Percentiles rank a stretch among this genome's conserved stretches.
Evolutionary conservation across 179 eudicot genomes (phyloP).

Genomic region (Corrigiola litoralis): DNA sequence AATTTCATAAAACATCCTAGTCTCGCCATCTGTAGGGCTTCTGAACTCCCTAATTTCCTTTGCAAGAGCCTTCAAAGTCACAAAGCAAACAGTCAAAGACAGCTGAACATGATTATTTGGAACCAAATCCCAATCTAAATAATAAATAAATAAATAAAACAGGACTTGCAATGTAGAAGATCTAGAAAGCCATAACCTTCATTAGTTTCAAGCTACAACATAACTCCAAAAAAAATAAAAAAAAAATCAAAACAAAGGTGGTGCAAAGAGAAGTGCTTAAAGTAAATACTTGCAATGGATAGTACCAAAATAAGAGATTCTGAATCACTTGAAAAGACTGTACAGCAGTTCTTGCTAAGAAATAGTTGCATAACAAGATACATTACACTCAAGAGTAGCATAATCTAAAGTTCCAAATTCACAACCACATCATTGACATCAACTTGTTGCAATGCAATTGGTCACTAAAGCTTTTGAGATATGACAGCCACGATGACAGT

Average conservation of each 20-base stretch:
- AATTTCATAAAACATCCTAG: slow-evolving; percentile 97
- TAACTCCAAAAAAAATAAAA: neutral
- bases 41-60: slow-evolving; percentile 86
- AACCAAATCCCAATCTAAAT: too few species aligned
- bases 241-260: neutral
- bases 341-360: neutral
- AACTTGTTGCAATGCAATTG: neutral
- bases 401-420: neutral
- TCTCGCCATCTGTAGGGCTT: slow-evolving; percentile 94
- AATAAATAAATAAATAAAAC: too few species aligned
- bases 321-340: neutral
- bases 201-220: neutral
- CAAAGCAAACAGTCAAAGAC: slow-evolving; percentile 3
- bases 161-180: too few species aligned
- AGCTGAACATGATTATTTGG: neutral
- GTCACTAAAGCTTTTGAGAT: neutral
- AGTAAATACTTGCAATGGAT: neutral
- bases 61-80: slow-evolving; percentile 65
- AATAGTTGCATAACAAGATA: neutral
- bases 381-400: too few species aligned
- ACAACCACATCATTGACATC: neutral
- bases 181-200: neutral
- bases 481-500: neutral
- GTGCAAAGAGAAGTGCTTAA: neutral
- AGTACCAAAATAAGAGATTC: neutral